phyloP scores from a whole-genome alignment of 495 filamentous ascomycete species.

The Aspergillus incahuasiensis region DNA sequence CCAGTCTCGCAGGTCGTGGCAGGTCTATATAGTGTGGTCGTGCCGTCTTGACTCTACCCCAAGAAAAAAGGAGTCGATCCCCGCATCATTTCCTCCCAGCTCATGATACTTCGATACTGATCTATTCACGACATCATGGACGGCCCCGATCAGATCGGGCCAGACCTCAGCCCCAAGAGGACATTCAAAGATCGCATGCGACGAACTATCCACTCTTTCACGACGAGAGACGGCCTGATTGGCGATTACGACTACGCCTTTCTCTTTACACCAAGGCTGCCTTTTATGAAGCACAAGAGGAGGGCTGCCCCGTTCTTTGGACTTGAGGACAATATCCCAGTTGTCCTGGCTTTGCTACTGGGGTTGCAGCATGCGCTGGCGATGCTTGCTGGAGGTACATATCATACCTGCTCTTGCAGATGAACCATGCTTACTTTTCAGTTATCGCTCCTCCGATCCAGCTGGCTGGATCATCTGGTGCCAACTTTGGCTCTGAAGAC shows the following conservation, averaged over 20 bases:
- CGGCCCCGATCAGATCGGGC: constrained; percentile 49
- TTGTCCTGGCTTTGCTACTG: constrained; percentile 68
- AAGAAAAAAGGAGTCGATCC: not conserved
- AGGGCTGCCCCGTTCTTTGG: constrained; percentile 79
- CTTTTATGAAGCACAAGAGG: constrained; percentile 67
- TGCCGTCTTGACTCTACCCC: not conserved
- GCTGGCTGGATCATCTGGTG: constrained; percentile 58
- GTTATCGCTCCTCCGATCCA: constrained; percentile 80
- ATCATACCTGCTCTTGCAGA: constrained; percentile 1
- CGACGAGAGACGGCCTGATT: constrained; percentile 59
- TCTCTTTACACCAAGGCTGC: constrained; percentile 73
- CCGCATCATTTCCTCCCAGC: not conserved
- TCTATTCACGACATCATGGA: constrained; percentile 28
- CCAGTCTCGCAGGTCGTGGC: not conserved
- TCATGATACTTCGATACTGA: not conserved
- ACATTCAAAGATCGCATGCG: constrained; percentile 34
- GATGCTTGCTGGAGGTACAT: constrained; percentile 62
- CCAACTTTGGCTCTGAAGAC: constrained; percentile 54
- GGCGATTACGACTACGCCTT: constrained; percentile 84
- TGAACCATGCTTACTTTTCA: constrained; percentile 4
- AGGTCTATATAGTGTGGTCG: not conserved
- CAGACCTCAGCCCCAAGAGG: constrained; percentile 39
- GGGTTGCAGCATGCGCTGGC: constrained; percentile 67
- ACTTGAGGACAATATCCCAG: constrained; percentile 75
- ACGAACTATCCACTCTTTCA: constrained; percentile 38